Conservation (phyloP, 2,329 filamentous ascomycete genomes). For the Cladosporium sp. region DNA sequence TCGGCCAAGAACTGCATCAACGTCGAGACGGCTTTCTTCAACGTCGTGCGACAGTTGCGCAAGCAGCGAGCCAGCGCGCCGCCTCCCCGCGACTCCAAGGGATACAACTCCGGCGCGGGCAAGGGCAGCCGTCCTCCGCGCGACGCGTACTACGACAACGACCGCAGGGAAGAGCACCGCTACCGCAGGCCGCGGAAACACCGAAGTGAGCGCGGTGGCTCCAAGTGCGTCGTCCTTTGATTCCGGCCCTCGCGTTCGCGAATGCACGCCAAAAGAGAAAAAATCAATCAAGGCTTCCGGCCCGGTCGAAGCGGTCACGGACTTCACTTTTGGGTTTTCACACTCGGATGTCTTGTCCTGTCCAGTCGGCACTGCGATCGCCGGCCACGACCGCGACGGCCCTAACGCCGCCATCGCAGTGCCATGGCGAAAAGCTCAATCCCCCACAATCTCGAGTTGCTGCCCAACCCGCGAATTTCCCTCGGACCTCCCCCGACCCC, state of each 20-base stretch:
- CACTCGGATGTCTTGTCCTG: too few species aligned
- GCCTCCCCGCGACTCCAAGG: slow-evolving; percentile 12
- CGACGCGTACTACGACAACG: slow-evolving; percentile 8
- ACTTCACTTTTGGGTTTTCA: too few species aligned
- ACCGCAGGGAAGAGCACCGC: slow-evolving; percentile 3
- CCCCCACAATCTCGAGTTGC: too few species aligned
- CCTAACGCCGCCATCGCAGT: too few species aligned
- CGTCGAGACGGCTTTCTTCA: slow-evolving; percentile 96
- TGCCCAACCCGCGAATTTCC: too few species aligned
- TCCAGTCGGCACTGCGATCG: too few species aligned
- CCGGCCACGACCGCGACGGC: too few species aligned
- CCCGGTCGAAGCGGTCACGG: too few species aligned
- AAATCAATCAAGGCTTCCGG: too few species aligned
- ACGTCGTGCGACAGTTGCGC: slow-evolving; percentile 86
- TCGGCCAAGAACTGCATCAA: slow-evolving; percentile 98
- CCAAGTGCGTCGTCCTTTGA: slow-evolving; percentile 27
- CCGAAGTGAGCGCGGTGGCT: slow-evolving; percentile 17
- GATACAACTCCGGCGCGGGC: slow-evolving; percentile 1
- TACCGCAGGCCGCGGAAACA: slow-evolving; percentile 10
- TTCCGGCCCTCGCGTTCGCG: neutral
- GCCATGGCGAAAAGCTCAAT: too few species aligned
- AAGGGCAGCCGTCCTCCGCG: neutral
- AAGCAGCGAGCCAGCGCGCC: slow-evolving; percentile 55
- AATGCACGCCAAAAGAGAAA: neutral
- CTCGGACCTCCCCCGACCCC: too few species aligned